A percentile compares a stretch with the other conserved stretches of the same genome.
Evolutionary conservation across 225 moss, liverwort and hornwort genomes (phyloP).

Genomic region (Takakia lepidozioides): DNA sequence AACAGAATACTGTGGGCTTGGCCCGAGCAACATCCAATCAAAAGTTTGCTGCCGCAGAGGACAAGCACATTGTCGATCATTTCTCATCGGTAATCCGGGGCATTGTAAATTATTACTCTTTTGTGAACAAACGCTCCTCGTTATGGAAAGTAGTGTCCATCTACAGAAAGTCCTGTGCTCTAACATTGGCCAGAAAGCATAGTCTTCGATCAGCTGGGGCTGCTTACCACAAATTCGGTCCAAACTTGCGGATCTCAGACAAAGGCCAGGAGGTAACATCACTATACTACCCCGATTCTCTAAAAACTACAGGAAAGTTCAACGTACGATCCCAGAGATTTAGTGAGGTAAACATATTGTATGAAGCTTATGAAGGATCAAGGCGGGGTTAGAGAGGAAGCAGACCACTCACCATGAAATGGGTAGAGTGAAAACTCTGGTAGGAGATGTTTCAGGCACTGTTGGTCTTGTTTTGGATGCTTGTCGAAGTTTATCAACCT

Average conservation of each 20-base stretch:
- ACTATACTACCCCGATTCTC: neutral
- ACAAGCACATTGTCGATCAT: neutral
- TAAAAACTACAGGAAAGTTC: conserved; percentile 1
- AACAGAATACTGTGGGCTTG: neutral
- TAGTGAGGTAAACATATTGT: too few relatives aligned
- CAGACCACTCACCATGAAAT: too few relatives aligned
- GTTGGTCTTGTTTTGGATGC: too few relatives aligned
- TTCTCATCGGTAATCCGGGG: neutral
- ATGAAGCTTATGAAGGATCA: too few relatives aligned
- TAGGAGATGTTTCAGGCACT: too few relatives aligned
- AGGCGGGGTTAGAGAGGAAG: too few relatives aligned
- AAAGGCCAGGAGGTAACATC: neutral
- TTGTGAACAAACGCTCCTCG: neutral
- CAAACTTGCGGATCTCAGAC: conserved; percentile 1
- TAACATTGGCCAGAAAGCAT: neutral
- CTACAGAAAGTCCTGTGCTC: neutral
- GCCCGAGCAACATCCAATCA: neutral
- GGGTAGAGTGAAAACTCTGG: too few relatives aligned
- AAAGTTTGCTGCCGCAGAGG: neutral
- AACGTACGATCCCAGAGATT: too few relatives aligned
- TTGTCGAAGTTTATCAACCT: too few relatives aligned
- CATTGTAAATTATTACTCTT: neutral
- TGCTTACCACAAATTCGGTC: neutral
- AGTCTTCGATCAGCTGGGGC: neutral
- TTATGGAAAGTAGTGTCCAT: conserved; percentile 1